Percentiles rank a stretch among this genome's conserved stretches.
Evolutionary conservation across 176 grass and related monocot species (phyloP).

Genomic region (Miscanthus lutarioriparius): DNA sequence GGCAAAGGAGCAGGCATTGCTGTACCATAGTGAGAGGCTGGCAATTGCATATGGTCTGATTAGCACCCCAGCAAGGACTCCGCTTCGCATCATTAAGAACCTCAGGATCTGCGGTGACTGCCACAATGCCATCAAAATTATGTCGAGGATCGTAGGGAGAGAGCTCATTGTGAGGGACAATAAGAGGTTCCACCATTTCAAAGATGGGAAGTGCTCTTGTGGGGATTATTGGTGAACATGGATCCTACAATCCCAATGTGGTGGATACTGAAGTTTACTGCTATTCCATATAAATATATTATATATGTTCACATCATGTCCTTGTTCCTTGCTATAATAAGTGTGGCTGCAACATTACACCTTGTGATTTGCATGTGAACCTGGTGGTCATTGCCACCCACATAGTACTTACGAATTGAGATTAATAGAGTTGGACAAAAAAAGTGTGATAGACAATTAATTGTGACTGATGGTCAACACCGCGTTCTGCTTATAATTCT

Average conservation of each 20-base stretch:
- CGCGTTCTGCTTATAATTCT: too few species aligned
- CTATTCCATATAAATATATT: background rate
- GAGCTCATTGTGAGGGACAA: constrained; percentile 19
- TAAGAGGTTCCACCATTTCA: constrained; percentile 15
- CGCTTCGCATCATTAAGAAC: constrained; percentile 13
- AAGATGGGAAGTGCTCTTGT: constrained; percentile 16
- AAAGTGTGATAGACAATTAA: too few species aligned
- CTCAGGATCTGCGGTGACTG: constrained; percentile 7
- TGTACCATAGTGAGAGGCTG: constrained; percentile 16
- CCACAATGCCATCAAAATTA: constrained; percentile 4
- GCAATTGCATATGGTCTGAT: constrained; percentile 17
- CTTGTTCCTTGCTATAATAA: background rate
- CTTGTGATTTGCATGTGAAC: constrained; percentile 10
- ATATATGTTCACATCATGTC: background rate
- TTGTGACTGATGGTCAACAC: too few species aligned
- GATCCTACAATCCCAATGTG: background rate
- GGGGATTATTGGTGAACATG: constrained; percentile 8
- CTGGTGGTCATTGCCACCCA: background rate
- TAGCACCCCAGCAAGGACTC: constrained; percentile 18
- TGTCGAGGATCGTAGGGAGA: background rate
- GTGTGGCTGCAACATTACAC: background rate
- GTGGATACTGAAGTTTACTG: background rate
- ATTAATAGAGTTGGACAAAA: background rate
- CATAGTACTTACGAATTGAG: background rate
- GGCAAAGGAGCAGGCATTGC: constrained; percentile 6